Conservation (phyloP, 148 eudicot species). For the Nepenthes mirabilis region DNA sequence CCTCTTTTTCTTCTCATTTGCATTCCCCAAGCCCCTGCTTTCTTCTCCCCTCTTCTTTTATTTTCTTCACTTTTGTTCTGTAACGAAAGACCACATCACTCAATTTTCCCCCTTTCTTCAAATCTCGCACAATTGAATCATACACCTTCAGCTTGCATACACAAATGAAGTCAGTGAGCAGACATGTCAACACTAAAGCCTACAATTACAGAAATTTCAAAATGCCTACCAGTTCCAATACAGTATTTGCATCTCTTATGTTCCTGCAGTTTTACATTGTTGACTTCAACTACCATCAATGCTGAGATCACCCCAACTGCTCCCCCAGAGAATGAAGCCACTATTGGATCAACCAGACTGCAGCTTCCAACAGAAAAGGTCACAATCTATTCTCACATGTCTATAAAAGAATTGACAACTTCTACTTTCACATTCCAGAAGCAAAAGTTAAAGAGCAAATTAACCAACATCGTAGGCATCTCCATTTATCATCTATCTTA, state of each 20-base stretch:
- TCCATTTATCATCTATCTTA: background rate
- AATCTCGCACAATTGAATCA: too few relatives aligned
- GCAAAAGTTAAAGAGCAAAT: background rate
- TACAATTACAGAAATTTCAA: too few relatives aligned
- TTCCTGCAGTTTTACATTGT: slow-evolving; percentile 95
- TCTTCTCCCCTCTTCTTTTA: too few relatives aligned
- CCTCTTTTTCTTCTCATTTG: too few relatives aligned
- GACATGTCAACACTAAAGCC: background rate
- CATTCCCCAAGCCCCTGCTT: too few relatives aligned
- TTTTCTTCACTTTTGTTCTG: too few relatives aligned
- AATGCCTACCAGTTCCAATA: slow-evolving; percentile 71
- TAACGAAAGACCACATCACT: too few relatives aligned
- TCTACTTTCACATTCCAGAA: background rate
- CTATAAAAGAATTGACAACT: background rate
- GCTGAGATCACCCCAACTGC: slow-evolving; percentile 98
- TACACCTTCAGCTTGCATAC: background rate
- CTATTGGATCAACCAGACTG: slow-evolving; percentile 93
- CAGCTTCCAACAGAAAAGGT: slow-evolving; percentile 12
- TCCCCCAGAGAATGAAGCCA: slow-evolving; percentile 97
- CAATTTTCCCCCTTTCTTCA: too few relatives aligned
- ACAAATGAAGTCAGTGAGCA: background rate
- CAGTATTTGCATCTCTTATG: slow-evolving; percentile 95
- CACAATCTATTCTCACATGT: background rate
- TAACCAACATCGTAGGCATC: background rate
- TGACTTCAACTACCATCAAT: slow-evolving; percentile 93